Evolutionary conservation across 1,139 yeast species (phyloP).

Genomic region (Geotrichum fermentans): DNA sequence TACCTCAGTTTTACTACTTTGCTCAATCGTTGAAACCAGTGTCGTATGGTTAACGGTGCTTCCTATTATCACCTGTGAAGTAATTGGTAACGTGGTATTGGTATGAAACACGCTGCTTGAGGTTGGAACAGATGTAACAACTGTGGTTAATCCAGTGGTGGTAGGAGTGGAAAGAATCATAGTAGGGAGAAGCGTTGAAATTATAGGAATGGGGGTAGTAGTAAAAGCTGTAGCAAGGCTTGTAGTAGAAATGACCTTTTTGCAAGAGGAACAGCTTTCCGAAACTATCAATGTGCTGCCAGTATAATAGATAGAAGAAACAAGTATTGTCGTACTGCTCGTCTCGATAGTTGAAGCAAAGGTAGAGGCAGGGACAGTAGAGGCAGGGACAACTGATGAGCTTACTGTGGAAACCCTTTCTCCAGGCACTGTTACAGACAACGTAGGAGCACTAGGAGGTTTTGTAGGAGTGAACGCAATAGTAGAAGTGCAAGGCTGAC

Average conservation of each 20-base stretch:
- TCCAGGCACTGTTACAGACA: background rate
- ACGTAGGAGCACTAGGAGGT: background rate
- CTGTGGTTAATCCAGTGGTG: background rate
- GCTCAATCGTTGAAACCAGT: too few species aligned
- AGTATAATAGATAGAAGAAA: background rate
- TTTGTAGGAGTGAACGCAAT: background rate
- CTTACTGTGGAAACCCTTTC: background rate
- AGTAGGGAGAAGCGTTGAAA: background rate
- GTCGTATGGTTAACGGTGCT: too few species aligned
- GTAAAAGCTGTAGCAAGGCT: background rate
- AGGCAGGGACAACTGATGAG: background rate
- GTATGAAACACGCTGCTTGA: too few species aligned
- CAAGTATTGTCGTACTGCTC: background rate
- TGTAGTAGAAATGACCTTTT: background rate
- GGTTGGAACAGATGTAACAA: background rate
- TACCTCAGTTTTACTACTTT: background rate
- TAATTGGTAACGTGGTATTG: too few species aligned
- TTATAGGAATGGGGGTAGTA: background rate
- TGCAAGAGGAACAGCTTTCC: background rate
- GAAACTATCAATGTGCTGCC: background rate
- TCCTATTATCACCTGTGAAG: too few species aligned
- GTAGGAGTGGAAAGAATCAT: background rate
- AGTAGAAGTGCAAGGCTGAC: background rate
- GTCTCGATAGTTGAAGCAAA: background rate
- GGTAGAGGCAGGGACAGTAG: background rate